A percentile compares a stretch with the other conserved stretches of the same genome.
These are phyloP conservation scores for Corinectria fuckeliana DNA, from an alignment of 2,329 filamentous ascomycete species.

Conservation along the genomic window DNA sequence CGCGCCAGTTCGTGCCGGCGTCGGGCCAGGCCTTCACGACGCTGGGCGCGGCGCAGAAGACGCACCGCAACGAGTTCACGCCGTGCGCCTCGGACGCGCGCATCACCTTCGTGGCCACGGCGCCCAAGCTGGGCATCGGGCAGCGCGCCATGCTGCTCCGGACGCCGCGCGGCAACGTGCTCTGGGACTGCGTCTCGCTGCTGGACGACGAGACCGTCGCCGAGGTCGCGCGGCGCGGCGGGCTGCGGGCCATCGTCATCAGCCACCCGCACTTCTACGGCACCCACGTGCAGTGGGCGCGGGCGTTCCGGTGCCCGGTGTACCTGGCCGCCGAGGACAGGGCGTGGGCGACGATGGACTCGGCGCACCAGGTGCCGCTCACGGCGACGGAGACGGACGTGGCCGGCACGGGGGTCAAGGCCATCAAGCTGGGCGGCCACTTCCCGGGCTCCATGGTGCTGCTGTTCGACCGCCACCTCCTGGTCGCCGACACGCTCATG, in stretches of 20 bases:
- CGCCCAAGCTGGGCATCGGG: slow-evolving; percentile 73
- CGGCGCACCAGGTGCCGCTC: slow-evolving; percentile 56
- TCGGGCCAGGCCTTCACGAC: slow-evolving; percentile 68
- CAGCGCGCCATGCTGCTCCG: slow-evolving; percentile 74
- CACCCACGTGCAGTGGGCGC: slow-evolving; percentile 76
- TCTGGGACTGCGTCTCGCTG: slow-evolving; percentile 80
- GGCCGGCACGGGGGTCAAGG: slow-evolving; percentile 57
- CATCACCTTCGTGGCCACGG: slow-evolving; percentile 55
- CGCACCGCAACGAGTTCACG: slow-evolving; percentile 61
- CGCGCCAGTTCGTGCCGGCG: slow-evolving; percentile 71
- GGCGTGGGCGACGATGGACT: slow-evolving; percentile 64
- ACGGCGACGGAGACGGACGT: slow-evolving; percentile 50
- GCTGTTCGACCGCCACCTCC: slow-evolving; percentile 65
- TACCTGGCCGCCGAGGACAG: slow-evolving; percentile 71
- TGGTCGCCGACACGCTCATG: slow-evolving; percentile 79
- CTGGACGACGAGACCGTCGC: slow-evolving; percentile 69
- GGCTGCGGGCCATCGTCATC: slow-evolving; percentile 74
- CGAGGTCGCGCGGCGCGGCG: slow-evolving; percentile 65
- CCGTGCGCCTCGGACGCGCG: slow-evolving; percentile 52
- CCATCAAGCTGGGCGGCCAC: slow-evolving; percentile 78
- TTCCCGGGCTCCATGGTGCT: slow-evolving; percentile 78
- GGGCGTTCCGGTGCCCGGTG: slow-evolving; percentile 71
- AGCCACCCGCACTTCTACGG: slow-evolving; percentile 85
- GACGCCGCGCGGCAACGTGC: slow-evolving; percentile 71
- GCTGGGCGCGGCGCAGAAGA: slow-evolving; percentile 52